Evolutionary conservation across 768 basidiomycete genomes (phyloP).

Genomic region (Termitomyces heimii): DNA sequence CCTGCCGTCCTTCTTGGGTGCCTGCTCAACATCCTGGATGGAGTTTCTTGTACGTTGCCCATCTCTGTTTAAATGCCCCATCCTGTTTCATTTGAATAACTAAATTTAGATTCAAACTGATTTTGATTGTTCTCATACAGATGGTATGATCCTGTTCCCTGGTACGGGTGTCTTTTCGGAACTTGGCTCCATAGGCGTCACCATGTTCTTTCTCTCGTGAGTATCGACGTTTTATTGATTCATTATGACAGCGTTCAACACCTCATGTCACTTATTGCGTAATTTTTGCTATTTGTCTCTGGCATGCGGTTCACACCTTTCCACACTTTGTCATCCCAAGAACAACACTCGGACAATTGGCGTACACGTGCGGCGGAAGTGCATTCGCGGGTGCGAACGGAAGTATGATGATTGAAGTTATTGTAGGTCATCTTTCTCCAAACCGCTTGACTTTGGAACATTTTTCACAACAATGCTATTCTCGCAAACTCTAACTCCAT

Average conservation of each 20-base stretch:
- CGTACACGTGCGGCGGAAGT: conserved; percentile 82
- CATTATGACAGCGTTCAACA: conserved; percentile 25
- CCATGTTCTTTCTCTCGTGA: conserved; percentile 89
- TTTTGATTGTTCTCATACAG: conserved; percentile 24
- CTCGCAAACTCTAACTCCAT: not conserved
- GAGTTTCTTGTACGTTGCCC: conserved; percentile 71
- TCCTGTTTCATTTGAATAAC: not conserved
- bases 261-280: conserved; percentile 28
- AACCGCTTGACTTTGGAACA: not conserved
- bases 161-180: conserved; percentile 71
- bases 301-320: not conserved
- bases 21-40: conserved; percentile 88
- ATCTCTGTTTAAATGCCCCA: not conserved
- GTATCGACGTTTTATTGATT: conserved; percentile 13
- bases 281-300: not conserved
- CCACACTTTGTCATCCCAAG: not conserved
- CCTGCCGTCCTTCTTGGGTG: conserved; percentile 86
- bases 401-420: conserved; percentile 98
- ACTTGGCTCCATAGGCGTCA: conserved; percentile 86
- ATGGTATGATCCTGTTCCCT: conserved; percentile 97
- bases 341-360: conserved; percentile 58
- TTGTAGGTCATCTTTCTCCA: conserved; percentile 46
- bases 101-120: not conserved
- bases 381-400: conserved; percentile 88
- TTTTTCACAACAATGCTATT: not conserved